Base-by-base conservation (phyloP, 139 green algal species). In the Mesostigma viride region DNA sequence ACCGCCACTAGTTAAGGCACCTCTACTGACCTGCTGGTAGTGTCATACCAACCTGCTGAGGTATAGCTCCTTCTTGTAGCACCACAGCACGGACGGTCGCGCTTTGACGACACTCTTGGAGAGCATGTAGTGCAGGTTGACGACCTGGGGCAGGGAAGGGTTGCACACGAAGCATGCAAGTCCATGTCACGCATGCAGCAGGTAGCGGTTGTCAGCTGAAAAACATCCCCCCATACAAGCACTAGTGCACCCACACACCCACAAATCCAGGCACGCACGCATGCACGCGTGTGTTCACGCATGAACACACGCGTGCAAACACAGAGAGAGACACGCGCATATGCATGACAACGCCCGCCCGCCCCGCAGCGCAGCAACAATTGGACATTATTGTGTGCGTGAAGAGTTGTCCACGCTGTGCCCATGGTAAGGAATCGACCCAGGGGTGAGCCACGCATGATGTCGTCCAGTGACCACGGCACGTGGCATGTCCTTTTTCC, bases 121-220 rank as follows among this genome's bases (percentile, higher is more conserved):
- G 0, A 97, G 87, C 89, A 99, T 93, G 82, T 97, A 97, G 82
- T 99, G 92, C 68, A 99, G 72, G 73, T 99, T 97, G 14, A 97
- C 92, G 1, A 99, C 86, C 67, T 73, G 81, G 89, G 83, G 0
- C 28, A 3, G 28, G 28, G 35, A 2, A 1, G n/a, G 31, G 2
- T 0, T 17, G 17, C 40, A 53, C 40, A 53, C 14, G 14, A 24
- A 53, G 40, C 17, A 14, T 24, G 40, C 40, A 53, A 53, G 40
- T 53, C 14, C n/a, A 61, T 20, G 40, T 48, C 40, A 48, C 40
- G 40, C 8, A 48, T 20, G 51, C 5, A 31, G 24, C n/a, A 28
- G 20, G 51, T 20, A 61, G 51, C 14, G 20, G n/a, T 6, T 20
- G 51, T 5, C 8, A 14, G 40, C 40, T 14, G 40, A 53, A 14